Conservation (phyloP, 139 green algal genomes). For the Mesostigma viride region DNA sequence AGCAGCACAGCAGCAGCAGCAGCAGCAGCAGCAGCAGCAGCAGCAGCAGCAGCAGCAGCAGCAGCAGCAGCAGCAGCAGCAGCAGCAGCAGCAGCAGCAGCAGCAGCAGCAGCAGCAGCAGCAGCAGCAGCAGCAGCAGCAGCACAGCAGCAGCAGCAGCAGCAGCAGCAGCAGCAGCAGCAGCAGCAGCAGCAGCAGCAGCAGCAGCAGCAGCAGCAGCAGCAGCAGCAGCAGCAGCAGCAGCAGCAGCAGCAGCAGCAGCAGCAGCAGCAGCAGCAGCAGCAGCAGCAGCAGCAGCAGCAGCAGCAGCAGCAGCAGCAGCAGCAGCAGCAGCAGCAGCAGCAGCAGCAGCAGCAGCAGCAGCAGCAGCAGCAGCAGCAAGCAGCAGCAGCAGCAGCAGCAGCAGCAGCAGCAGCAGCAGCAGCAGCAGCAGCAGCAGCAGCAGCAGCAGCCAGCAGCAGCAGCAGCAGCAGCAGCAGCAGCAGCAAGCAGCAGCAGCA, state of each 20-base stretch:
- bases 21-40: not conserved
- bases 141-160: no score
- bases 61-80: not conserved
- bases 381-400: no score
- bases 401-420: conserved; percentile 1
- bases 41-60: not conserved
- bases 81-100: not conserved
- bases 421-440: not conserved
- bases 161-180: not conserved
- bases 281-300: not conserved
- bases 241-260: not conserved
- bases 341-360: not conserved
- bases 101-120: conserved; percentile 1
- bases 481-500: no score
- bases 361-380: no score
- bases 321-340: not conserved
- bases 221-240: conserved; percentile 1
- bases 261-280: not conserved
- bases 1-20: no score
- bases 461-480: no score
- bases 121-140: not conserved
- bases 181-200: not conserved
- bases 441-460: no score
- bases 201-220: not conserved
- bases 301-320: not conserved